These are phyloP conservation scores for Kodamaea suecica DNA, from an alignment of 1,139 yeast species.

Conservation along the genomic window DNA sequence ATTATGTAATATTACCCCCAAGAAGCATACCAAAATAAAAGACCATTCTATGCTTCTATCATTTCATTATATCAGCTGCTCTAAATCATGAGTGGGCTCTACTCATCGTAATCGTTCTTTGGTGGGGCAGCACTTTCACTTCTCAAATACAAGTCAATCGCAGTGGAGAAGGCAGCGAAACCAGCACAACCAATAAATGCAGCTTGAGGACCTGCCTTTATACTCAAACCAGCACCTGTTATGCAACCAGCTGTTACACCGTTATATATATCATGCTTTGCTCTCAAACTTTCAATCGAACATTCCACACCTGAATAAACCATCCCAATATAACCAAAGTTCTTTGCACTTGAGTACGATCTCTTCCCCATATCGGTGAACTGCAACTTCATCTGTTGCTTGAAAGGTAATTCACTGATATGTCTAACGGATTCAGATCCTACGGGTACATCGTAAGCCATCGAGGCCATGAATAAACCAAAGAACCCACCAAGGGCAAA, in stretches of 20 bases:
- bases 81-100: too few relatives aligned
- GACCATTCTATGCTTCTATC: background rate
- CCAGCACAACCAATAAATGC: slow-evolving; percentile 94
- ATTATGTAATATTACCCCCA: slow-evolving; percentile 6
- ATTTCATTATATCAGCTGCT: too few relatives aligned
- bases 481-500: slow-evolving; percentile 94
- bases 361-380: slow-evolving; percentile 89
- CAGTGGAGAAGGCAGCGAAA: slow-evolving; percentile 93
- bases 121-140: slow-evolving; percentile 89
- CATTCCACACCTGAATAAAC: slow-evolving; percentile 95
- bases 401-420: slow-evolving; percentile 81
- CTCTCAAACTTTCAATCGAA: slow-evolving; percentile 78
- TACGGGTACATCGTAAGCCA: slow-evolving; percentile 79
- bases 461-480: slow-evolving; percentile 94
- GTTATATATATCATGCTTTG: slow-evolving; percentile 88
- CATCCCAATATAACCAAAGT: slow-evolving; percentile 92
- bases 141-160: slow-evolving; percentile 86
- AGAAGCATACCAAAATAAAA: background rate
- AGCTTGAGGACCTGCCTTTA: slow-evolving; percentile 91
- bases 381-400: slow-evolving; percentile 89
- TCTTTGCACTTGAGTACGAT: slow-evolving; percentile 84
- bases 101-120: slow-evolving; percentile 82
- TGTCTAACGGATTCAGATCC: slow-evolving; percentile 54
- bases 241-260: slow-evolving; percentile 93
- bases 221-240: slow-evolving; percentile 89